These are phyloP conservation scores for Paratrimastix pyriformis DNA, from an alignment of 78 protist species.

Conservation along the genomic window DNA sequence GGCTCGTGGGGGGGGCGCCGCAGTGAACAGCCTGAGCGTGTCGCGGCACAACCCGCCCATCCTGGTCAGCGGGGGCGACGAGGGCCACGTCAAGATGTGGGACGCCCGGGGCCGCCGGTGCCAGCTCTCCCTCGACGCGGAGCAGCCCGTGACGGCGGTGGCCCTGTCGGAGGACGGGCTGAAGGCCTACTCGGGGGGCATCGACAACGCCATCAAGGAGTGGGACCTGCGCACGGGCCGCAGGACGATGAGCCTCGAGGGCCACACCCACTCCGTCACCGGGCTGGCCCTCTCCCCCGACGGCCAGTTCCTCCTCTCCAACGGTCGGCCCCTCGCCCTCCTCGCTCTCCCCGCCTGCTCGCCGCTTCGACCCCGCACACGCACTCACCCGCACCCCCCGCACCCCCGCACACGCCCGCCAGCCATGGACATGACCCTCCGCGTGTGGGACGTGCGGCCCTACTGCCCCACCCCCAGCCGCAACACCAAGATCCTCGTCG, in stretches of 20 bases:
- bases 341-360: too few relatives aligned
- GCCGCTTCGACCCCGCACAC: too few relatives aligned
- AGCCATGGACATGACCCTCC: constrained; percentile 23
- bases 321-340: too few relatives aligned
- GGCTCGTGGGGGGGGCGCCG: too few relatives aligned
- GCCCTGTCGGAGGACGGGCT: constrained; percentile 24
- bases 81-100: constrained; percentile 15
- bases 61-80: constrained; percentile 23
- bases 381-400: too few relatives aligned
- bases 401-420: too few relatives aligned
- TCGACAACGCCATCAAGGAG: constrained; percentile 3
- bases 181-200: constrained; percentile 17
- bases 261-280: constrained; percentile 23
- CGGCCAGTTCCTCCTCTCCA: constrained; percentile 17
- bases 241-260: not conserved
- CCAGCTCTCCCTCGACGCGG: not conserved
- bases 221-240: constrained; percentile 15
- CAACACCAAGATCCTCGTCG: not conserved
- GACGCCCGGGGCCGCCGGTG: constrained; percentile 11
- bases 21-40: not conserved
- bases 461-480: not conserved
- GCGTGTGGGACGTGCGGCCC: constrained; percentile 27
- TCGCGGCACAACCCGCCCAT: not conserved
- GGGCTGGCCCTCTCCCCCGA: constrained; percentile 30
- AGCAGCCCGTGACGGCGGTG: constrained; percentile 7